Percentiles rank a stretch among this genome's conserved stretches.
These are phyloP conservation scores for Euphorbia pulcherrima DNA, from an alignment of 345 rosid genomes.

Conservation along the genomic window DNA sequence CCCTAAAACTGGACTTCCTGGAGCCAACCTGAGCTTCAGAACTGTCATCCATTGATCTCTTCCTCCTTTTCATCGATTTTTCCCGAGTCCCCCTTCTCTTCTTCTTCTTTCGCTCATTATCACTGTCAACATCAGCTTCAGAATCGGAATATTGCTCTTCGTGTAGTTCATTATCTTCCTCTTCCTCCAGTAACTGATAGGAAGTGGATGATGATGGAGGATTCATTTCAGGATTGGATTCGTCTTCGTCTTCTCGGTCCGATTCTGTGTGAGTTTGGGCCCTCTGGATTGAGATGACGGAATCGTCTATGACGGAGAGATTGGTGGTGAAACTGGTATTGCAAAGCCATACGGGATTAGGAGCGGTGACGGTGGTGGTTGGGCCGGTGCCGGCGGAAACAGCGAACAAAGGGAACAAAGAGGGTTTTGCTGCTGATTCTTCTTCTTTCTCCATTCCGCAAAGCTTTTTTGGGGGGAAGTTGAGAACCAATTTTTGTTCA, in stretches of 20 bases:
- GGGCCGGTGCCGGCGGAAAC: slow-evolving; percentile 19
- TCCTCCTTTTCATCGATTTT: slow-evolving; percentile 29
- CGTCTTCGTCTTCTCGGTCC: slow-evolving; percentile 36
- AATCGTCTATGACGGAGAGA: slow-evolving; percentile 50
- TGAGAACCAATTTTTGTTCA: not conserved
- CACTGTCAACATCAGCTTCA: slow-evolving; percentile 18
- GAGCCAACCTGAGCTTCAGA: slow-evolving; percentile 28
- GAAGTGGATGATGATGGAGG: slow-evolving; percentile 18
- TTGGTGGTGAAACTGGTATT: slow-evolving; percentile 82
- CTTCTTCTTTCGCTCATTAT: slow-evolving; percentile 35
- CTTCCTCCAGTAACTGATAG: slow-evolving; percentile 42
- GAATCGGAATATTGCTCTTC: slow-evolving; percentile 2
- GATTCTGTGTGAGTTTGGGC: slow-evolving; percentile 14
- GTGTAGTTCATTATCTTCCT: not conserved
- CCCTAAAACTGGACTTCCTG: slow-evolving; percentile 42
- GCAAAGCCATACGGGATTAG: slow-evolving; percentile 54
- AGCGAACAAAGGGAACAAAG: slow-evolving; percentile 44
- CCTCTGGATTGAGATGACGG: slow-evolving; percentile 35
- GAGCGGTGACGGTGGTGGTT: slow-evolving; percentile 15
- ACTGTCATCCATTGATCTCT: slow-evolving; percentile 25
- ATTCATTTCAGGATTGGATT: not conserved
- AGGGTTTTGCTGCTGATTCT: not conserved
- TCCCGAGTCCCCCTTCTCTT: slow-evolving; percentile 15
- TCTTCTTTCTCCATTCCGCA: slow-evolving; percentile 10
- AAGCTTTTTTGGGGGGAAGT: not conserved